Base-by-base conservation (phyloP, 2,329 filamentous ascomycete genomes). In the Aspergillus candidus region DNA sequence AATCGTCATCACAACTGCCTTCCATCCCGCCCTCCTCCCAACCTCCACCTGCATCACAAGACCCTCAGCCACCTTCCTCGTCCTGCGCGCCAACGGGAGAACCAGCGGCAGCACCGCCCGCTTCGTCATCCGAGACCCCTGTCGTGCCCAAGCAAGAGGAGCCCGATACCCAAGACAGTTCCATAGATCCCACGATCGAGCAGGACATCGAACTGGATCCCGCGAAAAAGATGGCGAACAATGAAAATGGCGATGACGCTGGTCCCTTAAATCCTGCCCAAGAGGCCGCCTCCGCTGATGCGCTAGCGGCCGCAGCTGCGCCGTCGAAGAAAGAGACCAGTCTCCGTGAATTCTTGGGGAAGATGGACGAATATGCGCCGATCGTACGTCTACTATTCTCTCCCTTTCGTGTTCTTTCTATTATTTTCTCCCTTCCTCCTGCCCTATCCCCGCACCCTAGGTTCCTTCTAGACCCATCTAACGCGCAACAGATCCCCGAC, bases 291-390 rank as follows among this genome's bases (percentile, higher is more conserved):
- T 53, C 54, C 6, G 57, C 66, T 18, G 70, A 76, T 40, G 70
- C 75, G 40, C 64, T 78, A 38, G 72, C 71, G 33, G 65, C 75
- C 8, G 65, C 69, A 5, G 67, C 75, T 5, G 66, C 75, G 34
- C 83, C 86, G 1, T 83, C 84, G 41, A 88, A 89, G 65, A 97
- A 97, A 70, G 93, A 98, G 70, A 84, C 85, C 14, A 94, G 86
- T 32, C 72, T 98, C 53, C 86, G 90, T 61, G 91, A 97, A 68
- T 96, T 98, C 62, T 69, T 98, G 13, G 79, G 79, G 52, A 96
- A 95, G 75, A 97, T 98, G 84, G 93, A 98, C 63, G 93, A 98
- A 60, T 97, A 93, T 69, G 89, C 93, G 48, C 93, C 93, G 10
- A 95, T 98, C 60, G 90, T 96, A 78, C 53, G 85, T 72, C 7